These are phyloP conservation scores for Pythium rhizo-oryzae DNA, from an alignment of 352 stramenopile genomes.

Conservation along the genomic window DNA sequence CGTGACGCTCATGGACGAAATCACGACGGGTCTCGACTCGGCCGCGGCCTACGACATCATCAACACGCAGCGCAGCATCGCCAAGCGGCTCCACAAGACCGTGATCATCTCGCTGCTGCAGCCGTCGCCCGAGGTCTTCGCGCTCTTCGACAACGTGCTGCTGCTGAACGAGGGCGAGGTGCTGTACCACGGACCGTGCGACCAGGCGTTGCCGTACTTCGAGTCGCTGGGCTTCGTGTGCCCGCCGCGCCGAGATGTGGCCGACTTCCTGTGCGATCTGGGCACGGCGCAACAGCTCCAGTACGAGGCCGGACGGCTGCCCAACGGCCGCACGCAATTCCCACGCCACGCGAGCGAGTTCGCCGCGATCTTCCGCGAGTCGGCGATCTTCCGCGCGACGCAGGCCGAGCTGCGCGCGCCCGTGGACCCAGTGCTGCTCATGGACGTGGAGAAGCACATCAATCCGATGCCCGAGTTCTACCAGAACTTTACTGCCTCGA, in stretches of 20 bases:
- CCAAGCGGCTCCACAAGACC: conserved; percentile 46
- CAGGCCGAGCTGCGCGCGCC: conserved; percentile 78
- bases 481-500: conserved; percentile 44
- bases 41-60: conserved; percentile 87
- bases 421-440: conserved; percentile 87
- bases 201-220: conserved; percentile 79
- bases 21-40: conserved; percentile 91
- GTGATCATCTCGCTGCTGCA: conserved; percentile 86
- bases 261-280: conserved; percentile 90
- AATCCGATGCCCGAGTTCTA: conserved; percentile 44
- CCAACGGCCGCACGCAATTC: conserved; percentile 6
- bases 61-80: conserved; percentile 45
- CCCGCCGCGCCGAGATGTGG: conserved; percentile 70
- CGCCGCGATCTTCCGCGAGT: conserved; percentile 42
- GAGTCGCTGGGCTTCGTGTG: conserved; percentile 60
- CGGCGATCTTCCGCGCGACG: conserved; percentile 37
- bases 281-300: conserved; percentile 44
- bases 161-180: conserved; percentile 90
- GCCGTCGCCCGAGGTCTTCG: conserved; percentile 89
- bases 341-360: conserved; percentile 47
- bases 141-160: conserved; percentile 93
- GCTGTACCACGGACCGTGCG: conserved; percentile 83
- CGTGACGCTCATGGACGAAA: conserved; percentile 89
- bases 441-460: conserved; percentile 68
- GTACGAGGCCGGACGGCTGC: conserved; percentile 31